Base-by-base conservation (phyloP, 164 flowering plant genomes). In the Aristolochia fimbriata region DNA sequence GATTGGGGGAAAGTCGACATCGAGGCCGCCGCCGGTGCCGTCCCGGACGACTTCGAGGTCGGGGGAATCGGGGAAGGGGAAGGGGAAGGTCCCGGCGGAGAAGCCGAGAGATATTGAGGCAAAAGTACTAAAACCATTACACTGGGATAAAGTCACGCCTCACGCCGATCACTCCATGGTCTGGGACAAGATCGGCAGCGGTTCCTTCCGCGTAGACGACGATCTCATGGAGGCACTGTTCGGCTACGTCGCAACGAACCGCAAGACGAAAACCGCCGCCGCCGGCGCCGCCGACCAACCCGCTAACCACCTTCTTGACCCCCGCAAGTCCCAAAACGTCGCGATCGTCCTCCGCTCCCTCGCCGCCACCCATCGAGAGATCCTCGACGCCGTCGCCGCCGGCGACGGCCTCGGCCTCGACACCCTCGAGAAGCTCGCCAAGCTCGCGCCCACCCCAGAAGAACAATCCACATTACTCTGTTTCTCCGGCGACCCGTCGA, bases 131-230 rank as follows among this genome's bases (percentile, higher is more conserved):
- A 90, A 86, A 76, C 91, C 99, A 1, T 65, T 90, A 70, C 97
- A 88, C 50, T 90, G 97, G 97, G 99, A 90, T 55, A 85, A 90
- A 63, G 80, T 93, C 54, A 77, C 77, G 54, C 73, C 76, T 0
- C 76, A 85, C 48, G 63, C 73, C 0, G 79, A 83, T 30, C 94
- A 88, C 63, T 86, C 99, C 30, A 90, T 83, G 96, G 96, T 83
- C 16, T 86, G 96, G 99, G 83, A 84, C 76, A 85, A 86, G 55
- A 66, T 88, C 33, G 72, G 75, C 15, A 67, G 64, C 27, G 97
- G 99, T 16, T 93, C 99, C 59, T 89, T 90, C 80, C 76, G 83
- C n/a, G 97, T 90, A 77, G 88, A 90, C 60, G 97, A 78, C n/a
- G 89, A 93, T 63, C 82, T 93, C 15, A 93, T 93, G 94, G 97